Base-by-base conservation (phyloP, 371 early-diverging fungal species). In the Sporodiniella umbellata region DNA sequence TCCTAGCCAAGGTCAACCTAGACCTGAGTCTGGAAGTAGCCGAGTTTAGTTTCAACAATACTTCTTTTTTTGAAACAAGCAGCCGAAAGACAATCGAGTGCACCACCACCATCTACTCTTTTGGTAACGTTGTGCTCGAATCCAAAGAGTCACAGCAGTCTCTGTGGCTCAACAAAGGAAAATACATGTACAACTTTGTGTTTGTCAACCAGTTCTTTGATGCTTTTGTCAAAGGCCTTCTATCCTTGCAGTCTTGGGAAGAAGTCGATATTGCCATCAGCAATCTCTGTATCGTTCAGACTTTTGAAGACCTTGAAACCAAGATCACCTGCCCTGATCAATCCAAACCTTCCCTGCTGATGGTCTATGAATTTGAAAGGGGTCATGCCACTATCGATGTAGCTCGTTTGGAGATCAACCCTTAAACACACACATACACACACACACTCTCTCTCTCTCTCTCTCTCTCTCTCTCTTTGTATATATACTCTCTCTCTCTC, bases 51-150 rank as follows among this genome's bases (percentile, higher is more conserved):
- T 62, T 65, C 37, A 60, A 60, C 38, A 65, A 56, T 22, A 65
- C 60, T 60, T 62, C 63, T 37, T 58, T 79, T 28, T 74, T 72
- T 38, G 76, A 75, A 23, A 60, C 78, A n/a, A 52, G 46, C 18
- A 66, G 66, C 21, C 61, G 66, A 8, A 58, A 65, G 4, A 51
- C 70, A 1, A 54, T 82, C 15, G 62, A 75, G 48, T 75, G 78
- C 54, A 73, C 70, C 10, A 82, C 79, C 0, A 45, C 64, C 28
- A 72, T 78, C 19, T 80, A 80, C 37, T 80, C 80, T 10, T 82
- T 78, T 56, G 80, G 79, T 2, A 53, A 60, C 18, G 64, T 67
- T 2, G 76, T 82, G 1, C 52, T 82, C 10, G 78, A 80, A 47
- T 70, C 80, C 2, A 62, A 58, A 8, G 73, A 80, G 51, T 50